These are phyloP conservation scores for Hypoxylon sp. DNA, from an alignment of 2,329 filamentous ascomycete genomes.

Conservation along the genomic window DNA sequence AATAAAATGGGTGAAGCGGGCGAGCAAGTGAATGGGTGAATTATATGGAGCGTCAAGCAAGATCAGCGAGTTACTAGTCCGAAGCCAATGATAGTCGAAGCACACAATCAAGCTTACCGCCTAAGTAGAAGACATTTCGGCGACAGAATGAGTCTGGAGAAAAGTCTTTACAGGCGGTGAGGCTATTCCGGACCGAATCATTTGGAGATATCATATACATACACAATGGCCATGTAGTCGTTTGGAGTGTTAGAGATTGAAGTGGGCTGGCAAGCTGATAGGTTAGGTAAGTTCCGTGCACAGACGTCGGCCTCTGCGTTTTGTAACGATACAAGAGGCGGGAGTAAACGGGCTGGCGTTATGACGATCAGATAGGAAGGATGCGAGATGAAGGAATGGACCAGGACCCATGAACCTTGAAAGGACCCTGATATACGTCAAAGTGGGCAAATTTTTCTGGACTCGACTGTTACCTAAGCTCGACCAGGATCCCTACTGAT, in stretches of 20 bases:
- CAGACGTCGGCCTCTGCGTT: slow-evolving; percentile 28
- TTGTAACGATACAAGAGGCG: slow-evolving; percentile 23
- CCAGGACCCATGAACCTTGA: slow-evolving; percentile 42
- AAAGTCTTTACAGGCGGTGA: slow-evolving; percentile 18
- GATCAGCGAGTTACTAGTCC: slow-evolving; percentile 29
- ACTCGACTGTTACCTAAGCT: slow-evolving; percentile 29
- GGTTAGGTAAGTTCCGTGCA: slow-evolving; percentile 31
- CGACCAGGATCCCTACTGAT: slow-evolving; percentile 13
- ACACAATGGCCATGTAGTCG: slow-evolving; percentile 14
- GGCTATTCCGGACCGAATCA: slow-evolving; percentile 26
- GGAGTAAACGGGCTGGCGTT: slow-evolving; percentile 33
- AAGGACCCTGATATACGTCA: slow-evolving; percentile 41
- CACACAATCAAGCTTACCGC: not conserved
- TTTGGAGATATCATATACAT: slow-evolving; percentile 6
- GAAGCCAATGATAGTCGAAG: slow-evolving; percentile 8
- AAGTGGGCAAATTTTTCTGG: slow-evolving; percentile 30
- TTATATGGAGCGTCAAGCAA: slow-evolving; percentile 27
- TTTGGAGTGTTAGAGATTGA: slow-evolving; percentile 10
- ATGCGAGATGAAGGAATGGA: slow-evolving; percentile 41
- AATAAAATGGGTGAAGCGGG: slow-evolving; percentile 18
- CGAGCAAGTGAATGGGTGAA: slow-evolving; percentile 26
- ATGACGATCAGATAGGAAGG: slow-evolving; percentile 42
- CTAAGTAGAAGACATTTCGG: slow-evolving; percentile 8
- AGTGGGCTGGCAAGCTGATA: slow-evolving; percentile 21
- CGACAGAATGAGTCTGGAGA: not conserved